A percentile compares a stretch with the other conserved stretches of the same genome.
Conservation (phyloP, 2,329 filamentous ascomycete genomes). For the Fusarium verticillioides region DNA sequence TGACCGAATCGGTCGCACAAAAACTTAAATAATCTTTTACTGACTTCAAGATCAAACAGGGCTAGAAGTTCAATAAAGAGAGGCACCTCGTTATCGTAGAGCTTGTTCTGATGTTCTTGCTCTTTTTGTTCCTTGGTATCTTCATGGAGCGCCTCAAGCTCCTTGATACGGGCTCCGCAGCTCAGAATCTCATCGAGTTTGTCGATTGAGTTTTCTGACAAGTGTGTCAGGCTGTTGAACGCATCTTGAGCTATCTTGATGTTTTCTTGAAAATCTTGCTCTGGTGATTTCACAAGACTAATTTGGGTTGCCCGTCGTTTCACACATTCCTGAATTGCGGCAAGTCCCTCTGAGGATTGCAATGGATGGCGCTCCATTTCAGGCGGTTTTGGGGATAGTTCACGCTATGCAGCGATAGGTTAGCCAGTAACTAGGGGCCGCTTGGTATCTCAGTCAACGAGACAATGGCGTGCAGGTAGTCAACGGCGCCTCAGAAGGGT, state of each 20-base stretch:
- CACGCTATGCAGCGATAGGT: background rate
- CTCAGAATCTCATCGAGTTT: background rate
- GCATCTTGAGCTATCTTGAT: background rate
- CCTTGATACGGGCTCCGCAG: background rate
- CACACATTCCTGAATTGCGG: background rate
- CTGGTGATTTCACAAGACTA: background rate
- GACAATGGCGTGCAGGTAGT: background rate
- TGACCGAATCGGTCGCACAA: no score
- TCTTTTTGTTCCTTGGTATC: background rate
- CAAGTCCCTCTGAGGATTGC: background rate
- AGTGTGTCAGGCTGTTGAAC: rapidly evolving
- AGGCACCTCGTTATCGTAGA: no score
- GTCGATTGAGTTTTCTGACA: background rate
- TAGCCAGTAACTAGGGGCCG: background rate
- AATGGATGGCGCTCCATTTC: background rate
- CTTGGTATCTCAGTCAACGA: background rate
- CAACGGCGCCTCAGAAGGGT: background rate
- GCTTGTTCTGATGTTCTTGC: background rate
- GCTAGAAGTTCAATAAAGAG: no score
- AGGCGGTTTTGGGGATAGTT: background rate
- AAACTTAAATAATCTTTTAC: no score
- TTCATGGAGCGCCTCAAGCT: background rate
- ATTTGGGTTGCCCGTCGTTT: background rate
- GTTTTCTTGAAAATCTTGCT: background rate
- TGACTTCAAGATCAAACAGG: no score